A percentile compares a stretch with the other conserved stretches of the same genome.
phyloP scores from a whole-genome alignment of 2,329 filamentous ascomycete genomes.

The Aschersonia sp. region DNA sequence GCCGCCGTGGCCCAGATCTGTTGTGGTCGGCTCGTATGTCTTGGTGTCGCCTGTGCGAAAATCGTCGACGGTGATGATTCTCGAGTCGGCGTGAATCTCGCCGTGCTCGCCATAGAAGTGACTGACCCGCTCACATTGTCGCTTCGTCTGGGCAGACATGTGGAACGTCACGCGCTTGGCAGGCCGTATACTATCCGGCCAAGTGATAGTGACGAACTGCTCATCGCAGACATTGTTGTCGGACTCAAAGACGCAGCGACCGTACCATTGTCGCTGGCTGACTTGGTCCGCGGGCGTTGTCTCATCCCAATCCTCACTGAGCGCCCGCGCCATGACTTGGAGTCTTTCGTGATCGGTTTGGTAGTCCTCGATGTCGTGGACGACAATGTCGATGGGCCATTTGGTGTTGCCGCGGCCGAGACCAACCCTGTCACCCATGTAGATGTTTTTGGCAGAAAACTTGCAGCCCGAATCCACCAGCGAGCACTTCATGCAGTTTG shows the following conservation, averaged over 20 bases:
- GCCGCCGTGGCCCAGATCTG: slow-evolving; percentile 24
- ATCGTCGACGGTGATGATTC: slow-evolving; percentile 59
- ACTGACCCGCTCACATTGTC: slow-evolving; percentile 74
- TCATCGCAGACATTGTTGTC: slow-evolving; percentile 94
- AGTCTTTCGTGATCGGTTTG: slow-evolving; percentile 25
- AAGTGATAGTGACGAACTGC: slow-evolving; percentile 75
- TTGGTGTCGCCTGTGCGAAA: slow-evolving; percentile 20
- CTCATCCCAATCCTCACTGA: slow-evolving; percentile 38
- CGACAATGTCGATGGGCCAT: slow-evolving; percentile 84
- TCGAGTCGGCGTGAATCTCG: slow-evolving; percentile 75
- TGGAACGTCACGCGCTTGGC: slow-evolving; percentile 83
- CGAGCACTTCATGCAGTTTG: slow-evolving; percentile 71
- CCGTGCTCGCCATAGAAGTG: slow-evolving; percentile 76
- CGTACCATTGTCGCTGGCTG: slow-evolving; percentile 58
- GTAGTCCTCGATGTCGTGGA: slow-evolving; percentile 79
- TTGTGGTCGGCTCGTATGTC: slow-evolving; percentile 15
- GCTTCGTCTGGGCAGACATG: slow-evolving; percentile 83
- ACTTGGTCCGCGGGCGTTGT: slow-evolving; percentile 31
- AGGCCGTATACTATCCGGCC: slow-evolving; percentile 55
- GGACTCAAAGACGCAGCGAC: slow-evolving; percentile 85
- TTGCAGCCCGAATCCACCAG: slow-evolving; percentile 57
- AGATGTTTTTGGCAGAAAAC: slow-evolving; percentile 76
- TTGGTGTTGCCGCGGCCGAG: slow-evolving; percentile 49
- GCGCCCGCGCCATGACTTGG: slow-evolving; percentile 25
- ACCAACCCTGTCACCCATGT: slow-evolving; percentile 50